These are phyloP conservation scores for Tieghemiomyces parasiticus DNA, from an alignment of 192 early-diverging fungal species.

Conservation along the genomic window DNA sequence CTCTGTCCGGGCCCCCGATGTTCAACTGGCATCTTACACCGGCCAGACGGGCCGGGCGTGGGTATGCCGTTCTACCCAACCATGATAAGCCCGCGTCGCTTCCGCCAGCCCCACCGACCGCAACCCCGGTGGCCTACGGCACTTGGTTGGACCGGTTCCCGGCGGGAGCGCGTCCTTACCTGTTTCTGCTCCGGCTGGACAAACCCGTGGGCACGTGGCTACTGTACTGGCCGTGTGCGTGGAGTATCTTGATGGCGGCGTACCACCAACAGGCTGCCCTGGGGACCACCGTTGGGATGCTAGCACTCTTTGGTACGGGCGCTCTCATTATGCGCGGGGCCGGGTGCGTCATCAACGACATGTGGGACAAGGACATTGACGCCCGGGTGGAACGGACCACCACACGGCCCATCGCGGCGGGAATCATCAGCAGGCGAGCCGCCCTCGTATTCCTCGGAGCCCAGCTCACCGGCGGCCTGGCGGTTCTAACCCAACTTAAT, in stretches of 20 bases:
- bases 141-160: slow-evolving; percentile 37
- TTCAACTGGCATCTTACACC: too few relatives aligned
- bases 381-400: slow-evolving; percentile 71
- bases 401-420: slow-evolving; percentile 68
- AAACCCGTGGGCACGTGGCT: slow-evolving; percentile 89
- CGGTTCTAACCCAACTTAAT: slow-evolving; percentile 79
- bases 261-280: slow-evolving; percentile 28
- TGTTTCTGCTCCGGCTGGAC: slow-evolving; percentile 64
- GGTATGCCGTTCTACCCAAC: too few relatives aligned
- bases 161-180: slow-evolving; percentile 44
- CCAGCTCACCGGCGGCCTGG: slow-evolving; percentile 68
- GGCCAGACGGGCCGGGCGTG: too few relatives aligned
- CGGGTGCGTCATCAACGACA: slow-evolving; percentile 92
- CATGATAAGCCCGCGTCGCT: too few relatives aligned
- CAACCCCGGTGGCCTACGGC: slow-evolving; percentile 18
- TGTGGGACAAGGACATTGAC: slow-evolving; percentile 91
- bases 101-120: too few relatives aligned
- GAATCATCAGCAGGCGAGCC: slow-evolving; percentile 41
- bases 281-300: slow-evolving; percentile 37
- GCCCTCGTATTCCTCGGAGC: slow-evolving; percentile 65
- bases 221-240: slow-evolving; percentile 79
- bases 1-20: too few relatives aligned
- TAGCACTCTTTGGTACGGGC: slow-evolving; percentile 71
- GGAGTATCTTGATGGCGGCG: slow-evolving; percentile 60
- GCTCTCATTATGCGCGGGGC: slow-evolving; percentile 88